Evolutionary conservation across 768 basidiomycete species (phyloP), one percentile per base, ranked within the genome.

Genomic region (Auricularia sp.): DNA sequence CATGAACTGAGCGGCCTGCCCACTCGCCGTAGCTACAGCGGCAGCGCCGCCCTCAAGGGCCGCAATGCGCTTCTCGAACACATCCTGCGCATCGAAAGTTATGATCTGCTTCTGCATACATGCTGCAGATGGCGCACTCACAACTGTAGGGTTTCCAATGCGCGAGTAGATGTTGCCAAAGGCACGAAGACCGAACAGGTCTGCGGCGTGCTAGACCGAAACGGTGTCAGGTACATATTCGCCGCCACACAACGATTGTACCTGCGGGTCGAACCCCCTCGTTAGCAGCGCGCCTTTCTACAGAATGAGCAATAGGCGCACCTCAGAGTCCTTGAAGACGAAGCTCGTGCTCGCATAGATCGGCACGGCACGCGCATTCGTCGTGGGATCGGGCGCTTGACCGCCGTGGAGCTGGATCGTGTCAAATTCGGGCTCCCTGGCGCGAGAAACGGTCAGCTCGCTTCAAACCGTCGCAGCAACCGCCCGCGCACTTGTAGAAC

Each of bases 321-420:
- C 85, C 69, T 82, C 80, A 56, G 87, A 84, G 71, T 87, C 77
- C 69, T 90, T 85, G 79, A 90, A 91, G 21, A 84, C 83, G 67
- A 85, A 91, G 68, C 84, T 85, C 3, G 88, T 87, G 14, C 85
- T 77, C 0, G 88, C 84, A 65, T 90, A 91, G 70, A 93, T 90
- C 0, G 91, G 91, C 0, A 84, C 83, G 2, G 90, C 91, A 2
- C 90, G 82, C 3, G 91, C 87, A 65, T 87, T 85, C 0, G 87
- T 89, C 1, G 85, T 71, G 0, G 82, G 73, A 74, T 89, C 88
- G 11, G 82, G 80, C 13, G 74, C 75, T 67, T 90, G 86, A 1
- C 90, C 90, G 18, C 85, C 90, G 71, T 93, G 90, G 4, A 92
- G 78, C 73, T 90, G 89, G 59, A 92, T 77, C 1, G 89, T 91